phyloP scores from a whole-genome alignment of 805 yeast genomes.

The Jamesozyma spencerorum region DNA sequence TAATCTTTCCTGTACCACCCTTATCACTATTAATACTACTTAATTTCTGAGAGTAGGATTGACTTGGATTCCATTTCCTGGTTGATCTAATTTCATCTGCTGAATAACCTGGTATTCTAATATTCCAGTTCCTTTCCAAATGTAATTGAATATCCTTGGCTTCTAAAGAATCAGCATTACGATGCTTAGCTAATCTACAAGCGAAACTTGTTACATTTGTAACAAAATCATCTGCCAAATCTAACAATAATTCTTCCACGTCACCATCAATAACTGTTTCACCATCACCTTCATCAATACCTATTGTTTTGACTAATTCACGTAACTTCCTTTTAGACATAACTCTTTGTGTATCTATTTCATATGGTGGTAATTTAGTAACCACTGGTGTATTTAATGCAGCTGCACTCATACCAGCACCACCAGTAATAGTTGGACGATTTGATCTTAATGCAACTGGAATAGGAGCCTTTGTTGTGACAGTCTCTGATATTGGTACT shows the following conservation, averaged over 20 bases:
- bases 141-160: slow-evolving; percentile 86
- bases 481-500: slow-evolving; percentile 61
- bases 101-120: slow-evolving; percentile 86
- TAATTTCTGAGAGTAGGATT: slow-evolving; percentile 54
- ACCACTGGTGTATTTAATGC: slow-evolving; percentile 69
- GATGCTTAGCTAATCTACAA: slow-evolving; percentile 87
- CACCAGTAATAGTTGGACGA: slow-evolving; percentile 79
- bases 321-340: slow-evolving; percentile 81
- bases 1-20: slow-evolving; percentile 4
- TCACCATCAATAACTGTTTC: slow-evolving; percentile 90
- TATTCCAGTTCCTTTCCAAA: slow-evolving; percentile 88
- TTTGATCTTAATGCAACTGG: slow-evolving; percentile 58
- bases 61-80: slow-evolving; percentile 60
- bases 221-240: slow-evolving; percentile 92
- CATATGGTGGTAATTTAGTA: slow-evolving; percentile 70
- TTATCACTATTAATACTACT: slow-evolving; percentile 34
- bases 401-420: slow-evolving; percentile 64
- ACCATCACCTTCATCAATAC: slow-evolving; percentile 83
- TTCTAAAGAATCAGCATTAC: slow-evolving; percentile 80
- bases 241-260: slow-evolving; percentile 82
- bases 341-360: slow-evolving; percentile 72
- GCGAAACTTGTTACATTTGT: slow-evolving; percentile 87
- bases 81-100: slow-evolving; percentile 81
- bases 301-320: slow-evolving; percentile 76
- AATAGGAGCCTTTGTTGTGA: slow-evolving; percentile 55